A percentile compares a stretch with the other conserved stretches of the same genome.
Evolutionary conservation across 2,329 filamentous ascomycete species (phyloP).

Genomic region (Triangularia verruculosa): DNA sequence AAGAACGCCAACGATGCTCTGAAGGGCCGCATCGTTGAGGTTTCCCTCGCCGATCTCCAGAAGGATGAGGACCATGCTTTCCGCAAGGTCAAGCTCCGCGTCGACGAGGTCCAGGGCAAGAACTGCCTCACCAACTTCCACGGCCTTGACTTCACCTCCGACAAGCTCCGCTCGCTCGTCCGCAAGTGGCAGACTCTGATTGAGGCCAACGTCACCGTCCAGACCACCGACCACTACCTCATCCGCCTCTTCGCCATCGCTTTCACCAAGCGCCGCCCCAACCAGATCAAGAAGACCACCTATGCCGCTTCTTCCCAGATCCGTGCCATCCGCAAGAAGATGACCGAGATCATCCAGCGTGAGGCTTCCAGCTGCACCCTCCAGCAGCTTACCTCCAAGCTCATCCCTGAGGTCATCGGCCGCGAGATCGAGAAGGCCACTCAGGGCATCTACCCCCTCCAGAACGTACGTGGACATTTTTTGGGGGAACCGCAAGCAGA

Average conservation of each 20-base stretch:
- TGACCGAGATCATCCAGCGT: conserved; percentile 97
- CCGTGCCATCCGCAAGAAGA: conserved; percentile 98
- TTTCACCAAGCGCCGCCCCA: conserved; percentile 98
- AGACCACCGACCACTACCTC: conserved; percentile 99
- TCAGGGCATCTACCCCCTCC: conserved; percentile 98
- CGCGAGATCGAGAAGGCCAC: conserved; percentile 99
- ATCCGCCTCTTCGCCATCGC: conserved; percentile 98
- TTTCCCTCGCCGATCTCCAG: conserved; percentile 97
- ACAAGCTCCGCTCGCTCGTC: conserved; percentile 98
- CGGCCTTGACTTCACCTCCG: conserved; percentile 99
- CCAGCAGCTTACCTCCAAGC: conserved; percentile 94
- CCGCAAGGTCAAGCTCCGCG: conserved; percentile 98
- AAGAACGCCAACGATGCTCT: conserved; percentile 99
- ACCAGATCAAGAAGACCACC: conserved; percentile 99
- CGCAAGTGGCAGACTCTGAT: conserved; percentile 99
- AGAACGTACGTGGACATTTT: conserved; percentile 71
- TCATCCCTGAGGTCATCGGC: conserved; percentile 98
- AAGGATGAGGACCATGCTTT: conserved; percentile 99
- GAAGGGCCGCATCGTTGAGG: conserved; percentile 98
- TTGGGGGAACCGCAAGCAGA: neutral
- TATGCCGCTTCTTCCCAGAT: conserved; percentile 97
- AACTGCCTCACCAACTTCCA: conserved; percentile 99
- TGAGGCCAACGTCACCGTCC: conserved; percentile 99
- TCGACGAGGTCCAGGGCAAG: conserved; percentile 99
- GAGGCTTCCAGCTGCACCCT: conserved; percentile 94